Evolutionary conservation across 495 filamentous ascomycete genomes (phyloP).

Genomic region (Aspergillus affinis): DNA sequence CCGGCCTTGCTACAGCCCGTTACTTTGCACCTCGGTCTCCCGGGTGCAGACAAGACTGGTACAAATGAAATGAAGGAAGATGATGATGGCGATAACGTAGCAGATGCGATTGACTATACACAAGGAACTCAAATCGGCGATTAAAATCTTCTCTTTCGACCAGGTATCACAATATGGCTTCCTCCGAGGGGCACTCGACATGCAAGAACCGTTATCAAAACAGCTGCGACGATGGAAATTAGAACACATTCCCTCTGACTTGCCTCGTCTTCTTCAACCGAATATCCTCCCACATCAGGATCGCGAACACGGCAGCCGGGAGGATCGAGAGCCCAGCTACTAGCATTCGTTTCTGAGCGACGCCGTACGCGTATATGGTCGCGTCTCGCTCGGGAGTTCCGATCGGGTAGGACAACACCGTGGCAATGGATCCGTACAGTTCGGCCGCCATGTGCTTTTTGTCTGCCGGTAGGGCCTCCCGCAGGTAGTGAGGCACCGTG

Average conservation of each 20-base stretch:
- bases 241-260: constrained; percentile 13
- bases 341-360: constrained; percentile 53
- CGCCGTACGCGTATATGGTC: constrained; percentile 53
- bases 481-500: constrained; percentile 53
- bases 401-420: constrained; percentile 49
- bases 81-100: background rate
- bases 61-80: background rate
- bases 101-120: constrained; percentile 12
- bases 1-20: constrained; percentile 58
- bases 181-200: background rate
- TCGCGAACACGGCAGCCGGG: constrained; percentile 8
- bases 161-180: background rate
- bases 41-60: background rate
- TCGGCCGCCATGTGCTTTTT: constrained; percentile 27
- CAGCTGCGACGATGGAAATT: background rate
- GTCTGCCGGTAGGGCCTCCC: constrained; percentile 50
- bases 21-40: constrained; percentile 25
- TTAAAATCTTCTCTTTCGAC: constrained; percentile 9
- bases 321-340: constrained; percentile 45
- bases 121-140: constrained; percentile 28
- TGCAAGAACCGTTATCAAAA: background rate
- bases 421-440: constrained; percentile 49
- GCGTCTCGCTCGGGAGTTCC: constrained; percentile 50
- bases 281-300: constrained; percentile 15
- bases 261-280: constrained; percentile 9